Conservation (phyloP, 2,329 filamentous ascomycete species). For the Diaporthe ilicicola region DNA sequence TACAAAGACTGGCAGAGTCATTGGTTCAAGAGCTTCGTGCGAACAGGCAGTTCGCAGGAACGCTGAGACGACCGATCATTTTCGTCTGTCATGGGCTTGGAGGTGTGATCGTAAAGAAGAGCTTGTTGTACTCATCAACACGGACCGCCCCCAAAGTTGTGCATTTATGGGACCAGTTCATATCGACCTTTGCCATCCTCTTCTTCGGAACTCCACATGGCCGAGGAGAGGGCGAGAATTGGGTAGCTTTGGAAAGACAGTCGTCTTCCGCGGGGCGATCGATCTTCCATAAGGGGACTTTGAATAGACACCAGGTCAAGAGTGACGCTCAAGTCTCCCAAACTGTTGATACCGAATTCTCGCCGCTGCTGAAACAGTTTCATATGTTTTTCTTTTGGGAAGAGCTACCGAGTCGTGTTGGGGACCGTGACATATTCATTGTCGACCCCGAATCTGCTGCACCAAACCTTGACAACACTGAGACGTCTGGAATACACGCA, state of each 20-base stretch:
- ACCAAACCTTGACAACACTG: background rate
- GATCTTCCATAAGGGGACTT: background rate
- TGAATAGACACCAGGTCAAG: background rate
- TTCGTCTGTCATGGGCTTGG: background rate
- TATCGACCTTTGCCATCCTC: background rate
- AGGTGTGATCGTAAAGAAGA: background rate
- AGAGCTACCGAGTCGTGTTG: background rate
- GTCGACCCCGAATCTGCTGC: background rate
- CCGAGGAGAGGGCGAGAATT: background rate
- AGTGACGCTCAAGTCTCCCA: background rate
- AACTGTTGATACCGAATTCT: background rate
- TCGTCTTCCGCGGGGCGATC: background rate
- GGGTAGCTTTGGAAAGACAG: background rate
- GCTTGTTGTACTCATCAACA: background rate
- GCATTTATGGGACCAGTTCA: background rate
- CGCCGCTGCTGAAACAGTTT: background rate
- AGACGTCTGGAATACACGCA: background rate
- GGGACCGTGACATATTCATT: background rate
- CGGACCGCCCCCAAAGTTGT: background rate
- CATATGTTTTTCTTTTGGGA: background rate
- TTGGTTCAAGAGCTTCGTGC: background rate
- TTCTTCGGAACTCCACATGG: background rate
- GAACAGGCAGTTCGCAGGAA: background rate
- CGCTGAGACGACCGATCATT: background rate
- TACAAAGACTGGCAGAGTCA: background rate